A percentile compares a stretch with the other conserved stretches of the same genome.
phyloP scores from a whole-genome alignment of 495 filamentous ascomycete species.

The Penicillium ochrochloron region DNA sequence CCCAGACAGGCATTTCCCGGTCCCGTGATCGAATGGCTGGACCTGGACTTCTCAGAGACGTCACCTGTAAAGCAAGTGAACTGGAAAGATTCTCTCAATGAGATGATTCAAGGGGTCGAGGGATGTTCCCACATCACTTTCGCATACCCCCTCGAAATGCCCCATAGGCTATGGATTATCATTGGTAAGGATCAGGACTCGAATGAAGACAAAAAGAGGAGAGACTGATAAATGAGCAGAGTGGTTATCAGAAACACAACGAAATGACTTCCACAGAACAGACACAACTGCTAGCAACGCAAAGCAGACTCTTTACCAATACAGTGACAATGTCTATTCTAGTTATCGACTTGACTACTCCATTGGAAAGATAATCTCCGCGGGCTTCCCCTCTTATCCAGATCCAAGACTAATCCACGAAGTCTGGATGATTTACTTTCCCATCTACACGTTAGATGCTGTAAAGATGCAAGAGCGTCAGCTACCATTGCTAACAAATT shows the following conservation, averaged over 20 bases:
- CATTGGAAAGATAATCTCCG: background rate
- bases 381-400: slow-evolving; percentile 5
- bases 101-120: slow-evolving; percentile 8
- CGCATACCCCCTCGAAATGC: slow-evolving; percentile 10
- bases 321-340: slow-evolving; percentile 1
- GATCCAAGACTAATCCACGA: slow-evolving; percentile 10
- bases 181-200: slow-evolving; percentile 8
- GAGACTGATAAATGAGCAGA: slow-evolving; percentile 11
- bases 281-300: slow-evolving; percentile 7
- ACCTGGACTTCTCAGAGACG: slow-evolving; percentile 16
- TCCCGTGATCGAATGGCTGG: slow-evolving; percentile 14
- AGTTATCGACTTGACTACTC: slow-evolving; percentile 8
- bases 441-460: slow-evolving; percentile 1
- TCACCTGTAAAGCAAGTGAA: slow-evolving; percentile 9
- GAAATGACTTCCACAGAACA: slow-evolving; percentile 11
- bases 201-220: background rate
- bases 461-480: background rate
- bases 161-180: slow-evolving; percentile 16
- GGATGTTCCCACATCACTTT: slow-evolving; percentile 15
- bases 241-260: slow-evolving; percentile 3
- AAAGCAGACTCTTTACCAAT: slow-evolving; percentile 1
- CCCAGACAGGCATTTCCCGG: background rate
- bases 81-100: slow-evolving; percentile 15
- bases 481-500: slow-evolving; percentile 8
- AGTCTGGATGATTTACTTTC: slow-evolving; percentile 17